These are phyloP conservation scores for Zasmidium cellare DNA, from an alignment of 2,329 filamentous ascomycete species.

Conservation along the genomic window DNA sequence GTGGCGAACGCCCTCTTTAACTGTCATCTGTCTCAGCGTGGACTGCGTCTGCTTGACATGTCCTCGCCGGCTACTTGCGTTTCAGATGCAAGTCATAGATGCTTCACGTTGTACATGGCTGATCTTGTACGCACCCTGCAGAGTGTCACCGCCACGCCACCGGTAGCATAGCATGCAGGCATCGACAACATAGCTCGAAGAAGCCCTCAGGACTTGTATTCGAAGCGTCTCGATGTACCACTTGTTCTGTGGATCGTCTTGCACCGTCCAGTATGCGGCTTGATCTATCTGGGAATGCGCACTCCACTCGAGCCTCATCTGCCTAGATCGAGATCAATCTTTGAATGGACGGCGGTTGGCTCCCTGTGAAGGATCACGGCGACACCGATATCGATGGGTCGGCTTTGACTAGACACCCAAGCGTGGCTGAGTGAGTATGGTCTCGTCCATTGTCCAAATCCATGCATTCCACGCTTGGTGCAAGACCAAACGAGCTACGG, in stretches of 20 bases:
- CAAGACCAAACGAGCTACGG: slow-evolving; percentile 9
- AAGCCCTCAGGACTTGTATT: neutral
- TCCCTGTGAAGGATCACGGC: neutral
- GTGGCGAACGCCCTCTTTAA: neutral
- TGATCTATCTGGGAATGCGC: neutral
- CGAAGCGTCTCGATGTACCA: neutral
- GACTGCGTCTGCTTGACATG: neutral
- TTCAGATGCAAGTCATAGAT: neutral
- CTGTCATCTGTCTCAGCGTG: slow-evolving; percentile 6
- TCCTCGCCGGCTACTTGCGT: slow-evolving; percentile 8
- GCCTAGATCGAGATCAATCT: neutral
- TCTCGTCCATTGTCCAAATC: slow-evolving; percentile 5
- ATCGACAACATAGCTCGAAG: neutral
- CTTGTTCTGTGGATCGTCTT: neutral
- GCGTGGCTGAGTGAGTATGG: neutral
- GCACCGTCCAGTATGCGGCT: neutral
- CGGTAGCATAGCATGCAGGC: slow-evolving; percentile 5
- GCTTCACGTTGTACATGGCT: neutral
- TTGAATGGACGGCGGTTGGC: neutral
- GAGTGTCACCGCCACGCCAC: slow-evolving; percentile 11
- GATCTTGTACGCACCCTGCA: neutral
- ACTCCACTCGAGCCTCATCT: neutral
- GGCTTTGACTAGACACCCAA: neutral
- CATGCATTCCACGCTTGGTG: slow-evolving; percentile 3
- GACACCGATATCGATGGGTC: neutral